Base-by-base conservation (phyloP, 164 flowering plant genomes). In the Chloranthus sessilifolius region DNA sequence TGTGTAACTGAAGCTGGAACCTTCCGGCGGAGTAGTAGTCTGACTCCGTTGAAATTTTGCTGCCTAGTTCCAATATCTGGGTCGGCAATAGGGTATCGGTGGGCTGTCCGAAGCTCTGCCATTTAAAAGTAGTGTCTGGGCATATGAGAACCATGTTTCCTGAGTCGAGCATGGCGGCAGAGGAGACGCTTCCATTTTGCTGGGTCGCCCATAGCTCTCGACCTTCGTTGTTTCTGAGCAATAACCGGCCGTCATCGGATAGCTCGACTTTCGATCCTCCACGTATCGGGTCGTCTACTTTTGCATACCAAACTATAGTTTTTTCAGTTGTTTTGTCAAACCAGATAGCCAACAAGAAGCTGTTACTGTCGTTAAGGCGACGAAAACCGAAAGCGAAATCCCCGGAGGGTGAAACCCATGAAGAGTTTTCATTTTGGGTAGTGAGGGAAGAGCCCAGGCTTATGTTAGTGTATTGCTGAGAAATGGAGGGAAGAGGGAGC, bases 71-170 rank as follows among this genome's bases (percentile, higher is more conserved):
- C 44, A 74, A 12, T 15, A n/a, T 33, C 48, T 78, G 78, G 1
- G 64, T 53, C 5, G 80, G 80, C 24, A 74, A 26, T 4, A 77
- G 47, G 12, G 79, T 77, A 29, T 74, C 82, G 0, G 75, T 66
- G 21, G 43, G 54, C 2, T 35, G 1, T 5, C 21, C 27, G 43
- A 50, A 50, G 14, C 43, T 50, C 33, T 50, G 48, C 43, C 54
- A 50, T 22, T 5, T 36, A n/a, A 9, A 9, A 34, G 5, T 21
- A 14, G 41, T 7, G 12, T 7, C 27, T 36, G 15, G n/a, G 30
- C 19, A 8, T 7, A 7, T 10, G 16, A 50, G 3, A 9, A 50
- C 42, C 7, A 50, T 35, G 30, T 50, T 50, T 5, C 54, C 54
- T 10, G 21, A 35, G 36, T 50, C 54, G 6, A 50, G 54, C 31